Evolutionary conservation across 2,329 filamentous ascomycete species (phyloP).

Genomic region (Grosmannia clavigera): DNA sequence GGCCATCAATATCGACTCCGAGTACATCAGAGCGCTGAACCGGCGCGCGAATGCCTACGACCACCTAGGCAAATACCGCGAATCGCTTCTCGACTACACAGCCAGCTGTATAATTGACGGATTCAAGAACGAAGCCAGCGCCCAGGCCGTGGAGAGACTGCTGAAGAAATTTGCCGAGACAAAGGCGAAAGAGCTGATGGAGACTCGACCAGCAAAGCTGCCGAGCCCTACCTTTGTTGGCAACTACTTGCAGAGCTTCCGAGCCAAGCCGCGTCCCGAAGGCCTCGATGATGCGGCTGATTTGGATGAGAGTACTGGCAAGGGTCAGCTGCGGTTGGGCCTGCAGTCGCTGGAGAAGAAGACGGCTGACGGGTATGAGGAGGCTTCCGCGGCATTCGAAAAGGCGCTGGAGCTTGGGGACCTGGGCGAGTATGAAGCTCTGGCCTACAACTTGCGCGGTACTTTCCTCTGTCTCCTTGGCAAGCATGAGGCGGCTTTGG

Average conservation of each 20-base stretch:
- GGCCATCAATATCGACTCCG: conserved; percentile 81
- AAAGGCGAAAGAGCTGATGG: conserved; percentile 82
- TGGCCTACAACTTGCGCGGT: conserved; percentile 92
- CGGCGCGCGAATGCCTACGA: conserved; percentile 94
- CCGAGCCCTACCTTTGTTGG: conserved; percentile 94
- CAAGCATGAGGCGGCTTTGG: conserved; percentile 69
- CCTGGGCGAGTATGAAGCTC: conserved; percentile 71
- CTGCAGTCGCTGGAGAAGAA: conserved; percentile 70
- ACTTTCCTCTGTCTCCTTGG: conserved; percentile 91
- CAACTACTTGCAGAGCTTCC: conserved; percentile 99
- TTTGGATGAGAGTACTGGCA: conserved; percentile 63
- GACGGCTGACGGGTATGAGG: conserved; percentile 83
- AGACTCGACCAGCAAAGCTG: conserved; percentile 73
- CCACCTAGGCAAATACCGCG: conserved; percentile 79
- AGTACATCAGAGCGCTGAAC: conserved; percentile 97
- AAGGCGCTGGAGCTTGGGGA: conserved; percentile 73
- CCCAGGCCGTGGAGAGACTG: conserved; percentile 79
- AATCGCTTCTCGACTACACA: conserved; percentile 93
- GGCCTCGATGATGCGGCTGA: conserved; percentile 77
- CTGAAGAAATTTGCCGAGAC: conserved; percentile 94
- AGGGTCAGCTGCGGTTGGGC: conserved; percentile 75
- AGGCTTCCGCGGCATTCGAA: conserved; percentile 76
- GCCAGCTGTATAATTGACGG: conserved; percentile 98
- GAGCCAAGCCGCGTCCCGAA: conserved; percentile 62
- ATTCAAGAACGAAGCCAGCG: conserved; percentile 84